Percentiles rank a stretch among this genome's conserved stretches.
Evolutionary conservation across 352 stramenopile genomes (phyloP).

Genomic region (Pythium pyrilobum): DNA sequence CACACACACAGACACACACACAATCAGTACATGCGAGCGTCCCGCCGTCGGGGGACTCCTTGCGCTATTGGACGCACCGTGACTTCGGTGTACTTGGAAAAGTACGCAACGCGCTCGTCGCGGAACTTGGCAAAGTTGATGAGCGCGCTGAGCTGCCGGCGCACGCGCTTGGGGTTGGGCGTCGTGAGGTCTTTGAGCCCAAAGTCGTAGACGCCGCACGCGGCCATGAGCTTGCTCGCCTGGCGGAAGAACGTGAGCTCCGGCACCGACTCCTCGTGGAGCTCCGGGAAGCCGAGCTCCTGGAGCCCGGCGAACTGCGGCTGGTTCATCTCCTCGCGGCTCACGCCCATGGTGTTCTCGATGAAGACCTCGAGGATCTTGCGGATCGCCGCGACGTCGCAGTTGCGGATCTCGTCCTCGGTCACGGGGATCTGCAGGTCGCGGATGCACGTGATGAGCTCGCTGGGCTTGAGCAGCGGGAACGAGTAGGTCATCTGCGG

Average conservation of each 20-base stretch:
- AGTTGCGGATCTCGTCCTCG: slow-evolving; percentile 86
- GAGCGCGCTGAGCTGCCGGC: slow-evolving; percentile 91
- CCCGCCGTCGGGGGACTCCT: too few relatives aligned
- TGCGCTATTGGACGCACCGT: too few relatives aligned
- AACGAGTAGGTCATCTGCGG: slow-evolving; percentile 75
- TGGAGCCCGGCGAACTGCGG: slow-evolving; percentile 81
- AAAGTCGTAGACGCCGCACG: slow-evolving; percentile 94
- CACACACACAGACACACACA: too few relatives aligned
- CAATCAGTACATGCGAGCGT: too few relatives aligned
- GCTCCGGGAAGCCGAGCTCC: slow-evolving; percentile 83
- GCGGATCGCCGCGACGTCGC: slow-evolving; percentile 62
- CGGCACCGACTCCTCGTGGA: slow-evolving; percentile 92
- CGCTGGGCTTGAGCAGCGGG: slow-evolving; percentile 90
- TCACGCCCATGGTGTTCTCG: slow-evolving; percentile 86
- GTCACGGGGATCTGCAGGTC: slow-evolving; percentile 89
- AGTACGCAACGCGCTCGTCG: slow-evolving; percentile 88
- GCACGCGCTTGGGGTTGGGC: slow-evolving; percentile 88
- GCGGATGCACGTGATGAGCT: slow-evolving; percentile 90
- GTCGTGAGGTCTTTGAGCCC: slow-evolving; percentile 87
- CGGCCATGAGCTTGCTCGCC: slow-evolving; percentile 84
- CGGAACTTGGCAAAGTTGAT: slow-evolving; percentile 98
- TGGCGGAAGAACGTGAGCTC: slow-evolving; percentile 92
- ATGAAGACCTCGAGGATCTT: slow-evolving; percentile 90
- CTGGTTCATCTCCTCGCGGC: slow-evolving; percentile 89
- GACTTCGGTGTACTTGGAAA: slow-evolving; percentile 65